These are phyloP conservation scores for Letharia columbiana DNA, from an alignment of 495 filamentous ascomycete species.

Conservation along the genomic window DNA sequence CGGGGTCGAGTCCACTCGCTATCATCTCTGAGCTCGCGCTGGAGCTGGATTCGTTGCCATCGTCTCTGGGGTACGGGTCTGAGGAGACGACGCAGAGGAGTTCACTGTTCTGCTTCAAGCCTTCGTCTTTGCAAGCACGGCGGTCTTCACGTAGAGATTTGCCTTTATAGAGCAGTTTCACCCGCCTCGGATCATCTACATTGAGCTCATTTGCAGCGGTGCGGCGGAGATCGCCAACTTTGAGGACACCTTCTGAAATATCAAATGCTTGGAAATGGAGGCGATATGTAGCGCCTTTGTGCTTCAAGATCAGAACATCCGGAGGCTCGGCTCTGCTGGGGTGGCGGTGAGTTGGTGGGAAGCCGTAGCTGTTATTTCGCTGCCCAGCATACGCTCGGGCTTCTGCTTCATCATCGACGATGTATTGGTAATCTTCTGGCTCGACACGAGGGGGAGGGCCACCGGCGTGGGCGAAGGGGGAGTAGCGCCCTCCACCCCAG, in stretches of 20 bases:
- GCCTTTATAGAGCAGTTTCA: slow-evolving; percentile 80
- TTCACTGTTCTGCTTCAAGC: slow-evolving; percentile 72
- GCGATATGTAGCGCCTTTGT: slow-evolving; percentile 62
- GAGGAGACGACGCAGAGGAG: slow-evolving; percentile 53
- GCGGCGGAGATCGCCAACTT: slow-evolving; percentile 56
- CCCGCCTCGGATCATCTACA: slow-evolving; percentile 47
- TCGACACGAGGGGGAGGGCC: slow-evolving; percentile 48
- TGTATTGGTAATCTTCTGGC: slow-evolving; percentile 74
- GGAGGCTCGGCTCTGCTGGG: slow-evolving; percentile 29
- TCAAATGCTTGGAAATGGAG: slow-evolving; percentile 73
- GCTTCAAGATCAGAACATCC: slow-evolving; percentile 68
- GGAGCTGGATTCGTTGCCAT: slow-evolving; percentile 39
- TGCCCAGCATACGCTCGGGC: slow-evolving; percentile 22
- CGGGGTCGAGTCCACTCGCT: slow-evolving; percentile 31
- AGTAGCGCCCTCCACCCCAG: slow-evolving; percentile 46
- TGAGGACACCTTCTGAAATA: slow-evolving; percentile 68
- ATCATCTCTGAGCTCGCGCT: slow-evolving; percentile 42
- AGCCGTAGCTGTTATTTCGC: slow-evolving; percentile 33
- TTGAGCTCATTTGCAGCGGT: slow-evolving; percentile 56
- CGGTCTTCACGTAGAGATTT: slow-evolving; percentile 59
- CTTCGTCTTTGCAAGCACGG: slow-evolving; percentile 59
- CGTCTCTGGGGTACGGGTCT: slow-evolving; percentile 29
- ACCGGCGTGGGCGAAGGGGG: slow-evolving; percentile 39
- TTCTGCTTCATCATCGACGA: slow-evolving; percentile 51
- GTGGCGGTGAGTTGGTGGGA: slow-evolving; percentile 29